These are phyloP conservation scores for Xylariaceae sp. DNA, from an alignment of 2,329 filamentous ascomycete species.

Conservation along the genomic window DNA sequence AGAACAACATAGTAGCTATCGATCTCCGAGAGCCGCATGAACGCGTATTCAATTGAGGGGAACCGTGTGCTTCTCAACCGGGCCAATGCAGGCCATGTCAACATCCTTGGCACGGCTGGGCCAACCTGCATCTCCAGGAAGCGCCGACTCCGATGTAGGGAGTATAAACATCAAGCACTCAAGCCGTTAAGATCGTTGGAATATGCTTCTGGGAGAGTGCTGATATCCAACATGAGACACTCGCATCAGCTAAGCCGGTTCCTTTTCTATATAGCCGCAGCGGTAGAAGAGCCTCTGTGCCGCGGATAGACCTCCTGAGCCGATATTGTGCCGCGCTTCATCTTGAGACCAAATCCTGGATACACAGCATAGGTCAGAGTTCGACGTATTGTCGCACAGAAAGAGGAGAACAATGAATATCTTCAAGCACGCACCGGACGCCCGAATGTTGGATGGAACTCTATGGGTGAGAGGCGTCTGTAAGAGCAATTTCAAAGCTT, in stretches of 20 bases:
- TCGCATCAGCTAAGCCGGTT: constrained; percentile 1
- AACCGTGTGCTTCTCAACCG: not conserved
- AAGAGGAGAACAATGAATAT: too few relatives aligned
- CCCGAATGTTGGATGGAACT: too few relatives aligned
- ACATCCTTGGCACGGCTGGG: constrained; percentile 10
- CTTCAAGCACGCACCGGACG: too few relatives aligned
- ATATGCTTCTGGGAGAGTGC: constrained; percentile 2
- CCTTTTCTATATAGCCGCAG: constrained; percentile 20
- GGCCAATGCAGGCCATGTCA: constrained; percentile 10
- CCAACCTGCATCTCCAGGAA: not conserved
- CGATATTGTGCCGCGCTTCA: constrained; percentile 9
- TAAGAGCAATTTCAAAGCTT: too few relatives aligned
- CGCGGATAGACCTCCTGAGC: constrained; percentile 14
- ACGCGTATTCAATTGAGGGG: constrained; percentile 3
- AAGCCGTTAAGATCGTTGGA: not conserved
- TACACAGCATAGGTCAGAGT: not conserved
- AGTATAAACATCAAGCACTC: not conserved
- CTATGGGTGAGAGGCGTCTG: too few relatives aligned
- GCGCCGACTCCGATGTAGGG: not conserved
- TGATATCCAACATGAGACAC: constrained; percentile 19
- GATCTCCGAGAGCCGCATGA: constrained; percentile 21
- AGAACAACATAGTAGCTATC: not conserved
- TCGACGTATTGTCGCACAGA: too few relatives aligned
- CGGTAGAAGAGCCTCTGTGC: constrained; percentile 19
- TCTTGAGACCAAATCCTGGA: not conserved